Evolutionary conservation across 305 asterid genomes (phyloP).

Genomic region (Nicotiana rustica): DNA sequence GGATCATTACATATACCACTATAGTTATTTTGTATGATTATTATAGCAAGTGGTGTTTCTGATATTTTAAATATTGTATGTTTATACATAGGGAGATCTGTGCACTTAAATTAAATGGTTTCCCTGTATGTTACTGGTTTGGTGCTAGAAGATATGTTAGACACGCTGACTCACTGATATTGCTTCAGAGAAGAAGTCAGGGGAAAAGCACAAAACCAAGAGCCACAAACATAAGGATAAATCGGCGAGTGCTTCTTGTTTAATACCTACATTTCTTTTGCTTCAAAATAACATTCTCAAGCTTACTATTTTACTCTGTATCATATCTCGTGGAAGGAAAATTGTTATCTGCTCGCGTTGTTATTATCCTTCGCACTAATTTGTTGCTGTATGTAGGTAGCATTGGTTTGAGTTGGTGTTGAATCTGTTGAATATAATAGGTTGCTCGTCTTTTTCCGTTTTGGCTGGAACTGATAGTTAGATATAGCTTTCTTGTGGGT

Average conservation of each 20-base stretch:
- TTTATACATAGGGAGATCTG: constrained; percentile 15
- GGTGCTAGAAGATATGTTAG: constrained; percentile 31
- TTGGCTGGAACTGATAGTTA: constrained; percentile 11
- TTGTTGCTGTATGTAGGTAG: background rate
- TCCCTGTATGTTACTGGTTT: constrained; percentile 30
- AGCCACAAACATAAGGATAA: constrained; percentile 52
- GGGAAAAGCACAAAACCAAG: constrained; percentile 66
- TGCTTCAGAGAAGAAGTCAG: constrained; percentile 68
- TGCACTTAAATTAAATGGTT: constrained; percentile 24
- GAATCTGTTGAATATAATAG: background rate
- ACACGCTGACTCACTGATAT: constrained; percentile 38
- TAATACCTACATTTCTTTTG: background rate
- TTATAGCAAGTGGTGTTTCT: background rate
- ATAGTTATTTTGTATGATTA: background rate
- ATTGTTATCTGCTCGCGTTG: background rate
- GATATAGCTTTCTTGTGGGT: background rate
- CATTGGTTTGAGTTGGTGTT: constrained; percentile 1
- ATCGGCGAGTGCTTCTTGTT: constrained; percentile 57
- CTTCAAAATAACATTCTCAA: background rate
- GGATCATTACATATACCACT: too few species aligned
- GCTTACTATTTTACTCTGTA: constrained; percentile 8
- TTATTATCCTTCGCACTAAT: background rate
- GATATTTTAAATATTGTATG: background rate
- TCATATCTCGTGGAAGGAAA: background rate
- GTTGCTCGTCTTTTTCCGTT: background rate